Evolutionary conservation across 1,284 basidiomycete genomes (phyloP), one percentile per base, ranked within the genome.

Genomic region (Ustilago bromivora): DNA sequence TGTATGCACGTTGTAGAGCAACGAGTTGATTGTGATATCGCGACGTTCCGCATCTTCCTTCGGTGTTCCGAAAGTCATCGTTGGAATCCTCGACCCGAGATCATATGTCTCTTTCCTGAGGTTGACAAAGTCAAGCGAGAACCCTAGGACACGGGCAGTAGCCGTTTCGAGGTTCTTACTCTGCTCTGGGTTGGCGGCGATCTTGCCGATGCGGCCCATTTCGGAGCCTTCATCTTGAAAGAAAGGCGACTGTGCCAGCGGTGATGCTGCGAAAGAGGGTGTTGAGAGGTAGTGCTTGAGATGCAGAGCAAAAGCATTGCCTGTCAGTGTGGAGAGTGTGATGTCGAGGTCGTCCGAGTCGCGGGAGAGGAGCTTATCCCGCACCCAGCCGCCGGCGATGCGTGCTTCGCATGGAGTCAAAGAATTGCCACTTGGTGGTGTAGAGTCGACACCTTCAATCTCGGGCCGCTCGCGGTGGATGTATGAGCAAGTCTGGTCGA

Each of bases 131-230:
- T 99, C 97, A 60, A 99, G 89, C 67, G 95, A 94, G 54, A 94
- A 88, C 3, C 91, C 95, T 57, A 95, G 89, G 32, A 99, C 88
- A 36, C 90, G 91, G 36, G 95, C 93, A n/a, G 92, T 93, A 0
- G 95, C 96, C 0, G 97, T 98, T 87, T 99, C 96, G 40, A 99
- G 89, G 87, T 98, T 97, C 87, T 99, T 99, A 63, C 94, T 96
- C 88, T 99, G 97, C 55, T 96, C 94, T 0, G 97, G 96, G 82
- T 99, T 98, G 71, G 92, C 92, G 61, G 93, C 94, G 67, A 99
- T 95, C 83, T 92, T 94, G 28, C 92, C 89, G 13, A 90, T 88
- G 41, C 82, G 81, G 34, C 83, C 78, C 65, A 83, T 82, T 58
- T 78, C 82, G 36, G 46, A 53, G 17, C 55, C 56, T 10, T 55